A percentile compares a stretch with the other conserved stretches of the same genome.
Conservation (phyloP, 306 rosid genomes). For the Neltuma alba region DNA sequence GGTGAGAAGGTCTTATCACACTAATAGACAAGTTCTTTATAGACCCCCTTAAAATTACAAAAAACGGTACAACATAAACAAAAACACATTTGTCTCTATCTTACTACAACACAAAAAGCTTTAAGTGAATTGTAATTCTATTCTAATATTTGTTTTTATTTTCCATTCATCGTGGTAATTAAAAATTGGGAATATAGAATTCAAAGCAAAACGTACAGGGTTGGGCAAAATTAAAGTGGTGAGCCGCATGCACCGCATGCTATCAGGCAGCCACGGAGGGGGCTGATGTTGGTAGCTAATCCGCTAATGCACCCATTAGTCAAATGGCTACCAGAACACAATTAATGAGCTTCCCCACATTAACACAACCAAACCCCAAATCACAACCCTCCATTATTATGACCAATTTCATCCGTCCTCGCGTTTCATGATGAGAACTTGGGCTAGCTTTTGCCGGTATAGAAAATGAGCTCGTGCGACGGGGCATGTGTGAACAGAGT, state of each 20-base stretch:
- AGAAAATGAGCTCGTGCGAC: neutral
- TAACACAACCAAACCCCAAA: neutral
- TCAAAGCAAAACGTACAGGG: neutral
- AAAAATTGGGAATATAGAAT: neutral
- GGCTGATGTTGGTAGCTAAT: too few relatives aligned
- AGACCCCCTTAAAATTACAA: too few relatives aligned
- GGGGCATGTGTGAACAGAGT: too few relatives aligned
- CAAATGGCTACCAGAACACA: neutral
- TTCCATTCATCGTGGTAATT: too few relatives aligned
- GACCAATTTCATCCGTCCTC: neutral
- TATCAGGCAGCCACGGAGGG: neutral
- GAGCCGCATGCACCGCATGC: neutral
- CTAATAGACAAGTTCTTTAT: neutral
- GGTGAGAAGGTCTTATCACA: too few relatives aligned
- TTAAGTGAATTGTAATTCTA: too few relatives aligned
- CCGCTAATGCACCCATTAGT: neutral
- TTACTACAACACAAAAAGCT: too few relatives aligned
- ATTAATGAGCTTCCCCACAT: conserved; percentile 9
- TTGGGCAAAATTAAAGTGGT: neutral
- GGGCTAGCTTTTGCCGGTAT: neutral
- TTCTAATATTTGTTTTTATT: too few relatives aligned
- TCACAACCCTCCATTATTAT: neutral
- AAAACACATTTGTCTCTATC: neutral
- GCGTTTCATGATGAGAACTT: neutral
- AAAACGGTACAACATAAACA: neutral